These are phyloP conservation scores for Nicotiana tabacum DNA, from an alignment of 257 asterid species.

Conservation along the genomic window DNA sequence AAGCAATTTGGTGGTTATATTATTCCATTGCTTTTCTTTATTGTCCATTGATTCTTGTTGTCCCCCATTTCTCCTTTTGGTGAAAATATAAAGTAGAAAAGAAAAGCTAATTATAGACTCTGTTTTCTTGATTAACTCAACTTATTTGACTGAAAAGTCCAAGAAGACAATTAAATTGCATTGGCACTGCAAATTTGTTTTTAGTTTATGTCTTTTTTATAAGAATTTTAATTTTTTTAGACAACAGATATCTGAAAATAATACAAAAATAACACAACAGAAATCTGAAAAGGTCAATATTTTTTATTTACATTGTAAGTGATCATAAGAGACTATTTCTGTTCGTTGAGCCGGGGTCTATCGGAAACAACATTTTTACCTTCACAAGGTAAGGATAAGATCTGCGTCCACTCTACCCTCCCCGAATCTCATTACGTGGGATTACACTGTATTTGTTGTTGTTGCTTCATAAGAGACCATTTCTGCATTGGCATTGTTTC, in stretches of 20 bases:
- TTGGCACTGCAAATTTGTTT: background rate
- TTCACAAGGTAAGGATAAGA: no score
- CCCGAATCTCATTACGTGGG: rapidly evolving
- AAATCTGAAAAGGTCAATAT: no score
- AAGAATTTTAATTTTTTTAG: no score
- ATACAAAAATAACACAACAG: no score
- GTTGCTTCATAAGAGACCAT: background rate
- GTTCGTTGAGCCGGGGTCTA: no score
- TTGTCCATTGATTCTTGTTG: slow-evolving; percentile 6
- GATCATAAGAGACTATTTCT: no score
- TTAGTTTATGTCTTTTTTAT: no score
- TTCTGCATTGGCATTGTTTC: background rate
- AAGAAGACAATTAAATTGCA: background rate
- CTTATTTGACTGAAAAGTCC: background rate
- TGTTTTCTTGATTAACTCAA: background rate
- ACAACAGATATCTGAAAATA: no score
- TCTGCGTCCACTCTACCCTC: no score
- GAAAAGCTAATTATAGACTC: background rate
- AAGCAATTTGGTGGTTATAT: slow-evolving; percentile 1
- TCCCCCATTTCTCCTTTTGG: background rate
- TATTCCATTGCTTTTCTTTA: slow-evolving; percentile 3
- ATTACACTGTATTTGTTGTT: no score
- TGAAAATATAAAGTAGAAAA: background rate
- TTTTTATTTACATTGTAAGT: no score
- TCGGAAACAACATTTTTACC: no score